A percentile compares a stretch with the other conserved stretches of the same genome.
Evolutionary conservation across 306 rosid species (phyloP).

Genomic region (Senna siamea): DNA sequence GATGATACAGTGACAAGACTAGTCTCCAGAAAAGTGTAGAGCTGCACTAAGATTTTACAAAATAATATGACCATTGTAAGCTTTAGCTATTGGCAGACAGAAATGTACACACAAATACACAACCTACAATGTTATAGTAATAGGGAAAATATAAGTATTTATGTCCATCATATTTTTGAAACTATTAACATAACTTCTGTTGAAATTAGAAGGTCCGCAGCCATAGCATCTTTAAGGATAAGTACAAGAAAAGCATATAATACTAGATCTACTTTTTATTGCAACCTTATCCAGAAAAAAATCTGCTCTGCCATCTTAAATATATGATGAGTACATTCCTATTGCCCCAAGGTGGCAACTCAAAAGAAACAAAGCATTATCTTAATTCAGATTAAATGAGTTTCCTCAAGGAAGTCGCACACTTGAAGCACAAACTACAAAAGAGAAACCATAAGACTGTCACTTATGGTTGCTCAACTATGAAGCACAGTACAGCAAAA

Average conservation of each 20-base stretch:
- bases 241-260: not conserved
- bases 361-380: slow-evolving; percentile 24
- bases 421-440: slow-evolving; percentile 17
- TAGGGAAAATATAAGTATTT: not conserved
- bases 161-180: not conserved
- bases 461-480: not conserved
- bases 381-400: slow-evolving; percentile 7
- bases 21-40: slow-evolving; percentile 84
- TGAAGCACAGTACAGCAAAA: too few species aligned
- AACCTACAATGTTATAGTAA: not conserved
- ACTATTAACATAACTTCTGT: not conserved
- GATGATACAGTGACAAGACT: slow-evolving; percentile 69
- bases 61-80: slow-evolving; percentile 22
- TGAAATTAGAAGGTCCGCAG: not conserved
- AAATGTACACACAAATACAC: not conserved
- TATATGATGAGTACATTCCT: not conserved
- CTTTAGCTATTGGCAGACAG: not conserved
- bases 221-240: not conserved
- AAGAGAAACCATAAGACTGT: slow-evolving; percentile 27
- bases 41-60: slow-evolving; percentile 49
- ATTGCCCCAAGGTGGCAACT: slow-evolving; percentile 5
- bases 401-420: slow-evolving; percentile 3
- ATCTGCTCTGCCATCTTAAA: not conserved
- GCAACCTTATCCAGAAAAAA: slow-evolving; percentile 2
- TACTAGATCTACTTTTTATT: not conserved